Base-by-base conservation (phyloP, 257 asterid species). In the Capsicum baccatum region DNA sequence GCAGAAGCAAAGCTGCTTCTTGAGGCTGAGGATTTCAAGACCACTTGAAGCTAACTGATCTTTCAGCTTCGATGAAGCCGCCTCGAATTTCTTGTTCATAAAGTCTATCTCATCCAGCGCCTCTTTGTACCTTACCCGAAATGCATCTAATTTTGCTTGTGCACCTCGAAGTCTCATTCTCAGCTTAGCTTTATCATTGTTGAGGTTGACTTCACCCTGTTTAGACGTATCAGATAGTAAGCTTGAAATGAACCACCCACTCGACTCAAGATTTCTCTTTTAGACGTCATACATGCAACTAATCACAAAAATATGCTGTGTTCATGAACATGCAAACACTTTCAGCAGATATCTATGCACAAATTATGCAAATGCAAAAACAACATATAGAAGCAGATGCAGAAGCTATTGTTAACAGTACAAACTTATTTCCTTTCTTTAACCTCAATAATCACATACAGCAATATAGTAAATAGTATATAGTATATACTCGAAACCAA, bases 91-190 rank as follows among this genome's bases (percentile, higher is more conserved):
- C 73, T 59, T 83, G 79, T 94, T 86, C 96, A 92, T 92, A 71
- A 69, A 64, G 16, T 90, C 94, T 84, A 86, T 63, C 83, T 92
- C 97, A 17, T 89, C 90, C 58, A 83, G 83, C 8, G 83, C 62
- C 58, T 92, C 94, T 60, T 67, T 79, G 87, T 92, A 88, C 69
- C 93, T 89, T 10, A 69, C 60, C 0, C 95, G 90, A 78, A 79
- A 88, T 64, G 87, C 69, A 78, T 92, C 98, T 85, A 95, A 87
- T 85, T 92, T 95, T 19, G 87, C 76, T 82, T 94, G 98, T 76
- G 93, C 74, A 69, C 89, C 90, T 33, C 86, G 88, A 58, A 92
- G 96, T 83, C 92, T 90, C 97, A 92, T 92, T 85, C 94, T 90
- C 44, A 91, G 88, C 83, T 92, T 94, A 13, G 89, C 89, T 80